Evolutionary conservation across 768 basidiomycete genomes (phyloP), one percentile per base, ranked within the genome.

Genomic region (Tricholoma matsutake): DNA sequence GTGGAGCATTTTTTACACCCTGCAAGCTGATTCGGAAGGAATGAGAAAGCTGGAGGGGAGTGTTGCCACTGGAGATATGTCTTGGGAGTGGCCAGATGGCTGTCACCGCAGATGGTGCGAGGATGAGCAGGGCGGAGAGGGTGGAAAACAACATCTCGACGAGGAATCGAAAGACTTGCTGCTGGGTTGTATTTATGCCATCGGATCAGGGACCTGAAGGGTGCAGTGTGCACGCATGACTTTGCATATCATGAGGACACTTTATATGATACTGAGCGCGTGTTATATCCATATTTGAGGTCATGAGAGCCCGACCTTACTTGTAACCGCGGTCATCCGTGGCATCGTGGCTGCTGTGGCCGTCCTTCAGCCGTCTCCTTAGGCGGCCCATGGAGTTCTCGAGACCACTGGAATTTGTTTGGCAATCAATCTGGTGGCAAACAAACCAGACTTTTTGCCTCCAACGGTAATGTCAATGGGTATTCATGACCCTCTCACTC

Each of bases 401-500:
- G n/a, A n/a, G n/a, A n/a, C n/a, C n/a, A n/a, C n/a, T n/a, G n/a
- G n/a, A n/a, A n/a, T n/a, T n/a, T n/a, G 18, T 43, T 43, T 43
- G 41, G 41, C 13, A 18, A 18, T n/a, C n/a, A 43, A 6, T n/a
- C 5, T 43, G 41, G 18, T 43, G n/a, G 41, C 41, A 43, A 43
- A 43, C 41, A 43, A 45, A 25, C 22, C 22, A 25, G 2, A 25
- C 22, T 25, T 25, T 25, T 25, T 25, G 22, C 22, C 22, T 25
- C 22, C 22, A 25, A 65, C 64, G 63, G 58, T 61, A 32, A 9
- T 34, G 6, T 63, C 62, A 64, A 68, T 66, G 71, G 69, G 64
- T 71, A 73, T 78, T 74, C 75, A 77, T 67, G 81, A 89, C 75
- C 87, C 88, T 57, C 78, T 89, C 56, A 69, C 76, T 54, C 81